Conservation (phyloP, 306 rosid species). For the Cyclanthera cordifolia region DNA sequence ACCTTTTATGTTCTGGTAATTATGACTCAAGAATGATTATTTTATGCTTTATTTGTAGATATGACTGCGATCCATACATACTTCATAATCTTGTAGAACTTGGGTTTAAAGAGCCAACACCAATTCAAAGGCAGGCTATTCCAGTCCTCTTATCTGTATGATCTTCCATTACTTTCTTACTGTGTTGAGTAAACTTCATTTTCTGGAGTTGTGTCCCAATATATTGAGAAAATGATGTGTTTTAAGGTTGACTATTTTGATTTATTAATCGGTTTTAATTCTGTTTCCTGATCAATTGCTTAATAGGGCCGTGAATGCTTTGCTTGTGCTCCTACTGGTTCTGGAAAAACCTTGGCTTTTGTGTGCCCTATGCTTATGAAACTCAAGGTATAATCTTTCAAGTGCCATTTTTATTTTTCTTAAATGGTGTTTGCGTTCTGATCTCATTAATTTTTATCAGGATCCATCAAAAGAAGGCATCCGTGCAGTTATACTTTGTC, state of each 20-base stretch:
- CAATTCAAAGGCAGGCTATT: slow-evolving; percentile 96
- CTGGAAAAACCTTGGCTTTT: slow-evolving; percentile 91
- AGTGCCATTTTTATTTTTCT: slow-evolving; percentile 6
- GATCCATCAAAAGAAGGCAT: slow-evolving; percentile 42
- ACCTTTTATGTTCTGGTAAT: slow-evolving; percentile 4
- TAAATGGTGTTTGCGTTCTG: slow-evolving; percentile 18
- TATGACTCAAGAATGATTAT: slow-evolving; percentile 18
- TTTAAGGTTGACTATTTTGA: not conserved
- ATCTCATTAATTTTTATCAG: slow-evolving; percentile 25
- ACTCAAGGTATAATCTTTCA: slow-evolving; percentile 51
- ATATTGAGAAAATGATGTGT: not conserved
- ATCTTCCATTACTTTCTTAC: slow-evolving; percentile 17
- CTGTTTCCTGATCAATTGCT: not conserved
- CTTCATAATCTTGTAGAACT: slow-evolving; percentile 55
- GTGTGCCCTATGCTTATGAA: slow-evolving; percentile 85
- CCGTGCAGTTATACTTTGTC: slow-evolving; percentile 80
- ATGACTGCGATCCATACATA: slow-evolving; percentile 45
- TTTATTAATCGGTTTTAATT: not conserved
- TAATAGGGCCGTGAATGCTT: slow-evolving; percentile 80
- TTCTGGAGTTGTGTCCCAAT: not conserved
- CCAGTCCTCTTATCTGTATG: slow-evolving; percentile 80
- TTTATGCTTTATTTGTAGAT: slow-evolving; percentile 30
- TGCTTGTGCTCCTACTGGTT: slow-evolving; percentile 98
- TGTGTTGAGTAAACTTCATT: slow-evolving; percentile 2
- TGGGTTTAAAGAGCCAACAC: slow-evolving; percentile 79